Percentiles rank a stretch among this genome's conserved stretches.
These are phyloP conservation scores for Amorphotheca resinae DNA, from an alignment of 495 filamentous ascomycete species.

Conservation along the genomic window DNA sequence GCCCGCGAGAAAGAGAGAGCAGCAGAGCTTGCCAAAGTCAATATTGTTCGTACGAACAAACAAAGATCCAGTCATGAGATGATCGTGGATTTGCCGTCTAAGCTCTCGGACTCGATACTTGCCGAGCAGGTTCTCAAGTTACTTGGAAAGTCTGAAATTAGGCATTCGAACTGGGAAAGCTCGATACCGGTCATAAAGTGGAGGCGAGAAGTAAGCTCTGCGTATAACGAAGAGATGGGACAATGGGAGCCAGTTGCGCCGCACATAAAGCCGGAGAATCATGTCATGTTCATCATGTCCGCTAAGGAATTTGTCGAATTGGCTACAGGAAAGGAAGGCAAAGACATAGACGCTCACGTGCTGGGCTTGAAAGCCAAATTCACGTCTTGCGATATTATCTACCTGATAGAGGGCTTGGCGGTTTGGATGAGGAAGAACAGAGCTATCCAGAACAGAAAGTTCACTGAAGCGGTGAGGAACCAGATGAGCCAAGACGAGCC, in stretches of 20 bases:
- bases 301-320: slow-evolving; percentile 60
- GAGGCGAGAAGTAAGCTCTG: slow-evolving; percentile 55
- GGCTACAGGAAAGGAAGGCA: slow-evolving; percentile 31
- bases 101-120: slow-evolving; percentile 33
- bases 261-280: slow-evolving; percentile 47
- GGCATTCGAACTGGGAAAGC: slow-evolving; percentile 33
- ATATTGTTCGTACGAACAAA: slow-evolving; percentile 64
- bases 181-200: slow-evolving; percentile 51
- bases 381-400: slow-evolving; percentile 45
- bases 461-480: slow-evolving; percentile 49
- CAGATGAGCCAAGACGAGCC: slow-evolving; percentile 30
- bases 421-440: slow-evolving; percentile 58
- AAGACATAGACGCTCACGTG: slow-evolving; percentile 49
- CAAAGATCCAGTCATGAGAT: slow-evolving; percentile 69
- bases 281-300: slow-evolving; percentile 52
- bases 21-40: slow-evolving; percentile 59
- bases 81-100: slow-evolving; percentile 62
- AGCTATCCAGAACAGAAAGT: slow-evolving; percentile 53
- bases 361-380: slow-evolving; percentile 41
- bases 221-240: slow-evolving; percentile 46
- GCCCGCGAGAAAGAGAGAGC: slow-evolving; percentile 52
- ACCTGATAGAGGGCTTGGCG: slow-evolving; percentile 63
- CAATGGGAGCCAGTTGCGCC: slow-evolving; percentile 55
- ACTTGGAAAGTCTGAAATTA: slow-evolving; percentile 42
- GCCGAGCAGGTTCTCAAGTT: slow-evolving; percentile 39